Evolutionary conservation across 208 protist genomes (phyloP).

Genomic region (Leishmania aethiopica): DNA sequence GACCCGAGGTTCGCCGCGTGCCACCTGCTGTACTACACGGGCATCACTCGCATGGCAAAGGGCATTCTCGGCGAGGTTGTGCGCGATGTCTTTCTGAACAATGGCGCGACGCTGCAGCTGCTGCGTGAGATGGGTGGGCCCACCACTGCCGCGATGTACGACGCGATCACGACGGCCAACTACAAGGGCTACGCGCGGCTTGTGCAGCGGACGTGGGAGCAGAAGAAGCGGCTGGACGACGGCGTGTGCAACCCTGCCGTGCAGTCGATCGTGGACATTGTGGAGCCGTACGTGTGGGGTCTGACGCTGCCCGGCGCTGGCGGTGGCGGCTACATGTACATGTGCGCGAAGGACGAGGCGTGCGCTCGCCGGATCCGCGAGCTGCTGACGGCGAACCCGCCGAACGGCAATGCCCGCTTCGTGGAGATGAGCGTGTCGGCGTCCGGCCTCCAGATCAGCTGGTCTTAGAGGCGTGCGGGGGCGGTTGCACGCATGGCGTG

Average conservation of each 20-base stretch:
- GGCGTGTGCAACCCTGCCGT: slow-evolving; percentile 41
- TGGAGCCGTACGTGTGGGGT: slow-evolving; percentile 52
- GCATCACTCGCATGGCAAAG: slow-evolving; percentile 54
- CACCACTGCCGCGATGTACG: slow-evolving; percentile 44
- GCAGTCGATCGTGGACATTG: slow-evolving; percentile 38
- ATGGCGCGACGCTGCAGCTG: slow-evolving; percentile 26
- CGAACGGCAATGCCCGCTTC: slow-evolving; percentile 54
- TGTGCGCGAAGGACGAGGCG: slow-evolving; percentile 55
- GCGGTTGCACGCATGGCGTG: not conserved
- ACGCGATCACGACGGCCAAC: slow-evolving; percentile 43
- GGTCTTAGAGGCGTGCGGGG: not conserved
- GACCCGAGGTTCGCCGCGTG: slow-evolving; percentile 30
- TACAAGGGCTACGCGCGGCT: slow-evolving; percentile 42
- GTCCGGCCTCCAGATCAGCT: slow-evolving; percentile 41
- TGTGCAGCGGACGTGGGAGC: slow-evolving; percentile 46
- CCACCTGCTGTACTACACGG: slow-evolving; percentile 71
- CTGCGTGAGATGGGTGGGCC: slow-evolving; percentile 42
- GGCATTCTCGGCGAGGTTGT: slow-evolving; percentile 49
- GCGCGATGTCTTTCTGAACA: slow-evolving; percentile 49
- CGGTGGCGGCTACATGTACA: slow-evolving; percentile 71
- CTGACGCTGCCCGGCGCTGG: slow-evolving; percentile 59
- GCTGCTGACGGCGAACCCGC: slow-evolving; percentile 36
- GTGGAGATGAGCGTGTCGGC: slow-evolving; percentile 51
- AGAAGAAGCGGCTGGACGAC: slow-evolving; percentile 53
- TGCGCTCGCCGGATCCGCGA: slow-evolving; percentile 40